Percentiles rank a stretch among this genome's conserved stretches.
These are phyloP conservation scores for Bimuria novae-zelandiae DNA, from an alignment of 2,329 filamentous ascomycete genomes.

Conservation along the genomic window DNA sequence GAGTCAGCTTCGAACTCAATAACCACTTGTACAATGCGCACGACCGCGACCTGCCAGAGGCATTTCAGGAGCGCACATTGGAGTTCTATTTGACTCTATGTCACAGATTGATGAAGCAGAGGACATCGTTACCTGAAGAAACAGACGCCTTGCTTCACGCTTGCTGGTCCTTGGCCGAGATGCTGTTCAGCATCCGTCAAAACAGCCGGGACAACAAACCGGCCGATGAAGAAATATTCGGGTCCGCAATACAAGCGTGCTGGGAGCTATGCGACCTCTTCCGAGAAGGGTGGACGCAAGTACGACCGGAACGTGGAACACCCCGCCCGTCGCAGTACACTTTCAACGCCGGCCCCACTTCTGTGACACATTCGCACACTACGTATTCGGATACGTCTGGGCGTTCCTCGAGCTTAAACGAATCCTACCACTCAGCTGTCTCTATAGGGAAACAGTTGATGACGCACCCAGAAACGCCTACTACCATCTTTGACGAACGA, in stretches of 20 bases:
- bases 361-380: conserved; percentile 35
- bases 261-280: conserved; percentile 96
- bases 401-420: conserved; percentile 51
- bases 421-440: conserved; percentile 52
- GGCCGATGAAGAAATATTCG: conserved; percentile 81
- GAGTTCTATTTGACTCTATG: conserved; percentile 95
- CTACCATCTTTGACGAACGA: conserved; percentile 93
- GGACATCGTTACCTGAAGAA: conserved; percentile 75
- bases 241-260: conserved; percentile 87
- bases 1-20: conserved; percentile 93
- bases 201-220: conserved; percentile 73
- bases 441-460: conserved; percentile 41
- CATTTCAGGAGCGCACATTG: conserved; percentile 84
- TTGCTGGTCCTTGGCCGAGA: conserved; percentile 89
- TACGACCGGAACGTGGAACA: conserved; percentile 82
- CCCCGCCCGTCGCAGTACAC: conserved; percentile 78
- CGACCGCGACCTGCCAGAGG: conserved; percentile 79
- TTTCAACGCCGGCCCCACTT: conserved; percentile 60
- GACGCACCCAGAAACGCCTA: conserved; percentile 79
- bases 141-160: conserved; percentile 82
- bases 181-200: conserved; percentile 88
- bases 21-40: conserved; percentile 95
- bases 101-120: conserved; percentile 94
- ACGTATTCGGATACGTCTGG: conserved; percentile 43
- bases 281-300: conserved; percentile 86